Base-by-base conservation (phyloP, 1,139 yeast genomes). In the Arxiozyma telluris region DNA sequence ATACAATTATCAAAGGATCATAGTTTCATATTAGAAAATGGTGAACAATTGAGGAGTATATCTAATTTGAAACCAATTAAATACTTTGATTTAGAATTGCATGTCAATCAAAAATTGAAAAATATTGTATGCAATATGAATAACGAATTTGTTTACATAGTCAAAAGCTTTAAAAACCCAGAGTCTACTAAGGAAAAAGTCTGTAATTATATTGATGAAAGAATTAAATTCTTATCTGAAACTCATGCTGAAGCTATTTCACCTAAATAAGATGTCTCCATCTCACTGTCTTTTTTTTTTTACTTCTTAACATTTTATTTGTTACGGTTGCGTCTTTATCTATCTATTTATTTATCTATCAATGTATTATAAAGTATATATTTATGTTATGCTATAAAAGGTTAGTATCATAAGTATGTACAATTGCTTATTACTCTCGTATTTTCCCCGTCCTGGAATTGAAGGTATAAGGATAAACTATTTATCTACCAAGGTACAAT, bases 61-160 rank as follows among this genome's bases (percentile, higher is more conserved):
- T 61, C 61, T 8, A 59, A 62, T 18, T 50, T 63, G 50, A 46
- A 57, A 41, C 58, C 59, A 48, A 54, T 67, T 18, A 59, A 59
- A 27, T 57, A 62, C 21, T 64, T 61, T 50, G 71, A 68, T 53
- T 54, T 68, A n/a, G 71, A 67, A 56, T 56, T 63, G 12, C 65
- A 64, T 50, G 63, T 62, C 41, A 64, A 64, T 57, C 55, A 57
- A 44, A 54, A 56, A 7, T 61, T 64, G 50, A 51, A 66, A n/a
- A 59, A 65, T 30, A 51, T 57, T 41, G 47, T 67, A 15, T 67
- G 71, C 54, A 53, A 64, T 51, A 50, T 50, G 3, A 15, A 43
- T 2, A 20, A 41, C 4, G 49, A 56, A 22, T 64, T 66, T 59
- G 59, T 58, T 42, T 63, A 65, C 52, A 47, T 64, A 30, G 61